A percentile compares a stretch with the other conserved stretches of the same genome.
Conservation (phyloP, 495 filamentous ascomycete genomes). For the Neurospora sublineolata region DNA sequence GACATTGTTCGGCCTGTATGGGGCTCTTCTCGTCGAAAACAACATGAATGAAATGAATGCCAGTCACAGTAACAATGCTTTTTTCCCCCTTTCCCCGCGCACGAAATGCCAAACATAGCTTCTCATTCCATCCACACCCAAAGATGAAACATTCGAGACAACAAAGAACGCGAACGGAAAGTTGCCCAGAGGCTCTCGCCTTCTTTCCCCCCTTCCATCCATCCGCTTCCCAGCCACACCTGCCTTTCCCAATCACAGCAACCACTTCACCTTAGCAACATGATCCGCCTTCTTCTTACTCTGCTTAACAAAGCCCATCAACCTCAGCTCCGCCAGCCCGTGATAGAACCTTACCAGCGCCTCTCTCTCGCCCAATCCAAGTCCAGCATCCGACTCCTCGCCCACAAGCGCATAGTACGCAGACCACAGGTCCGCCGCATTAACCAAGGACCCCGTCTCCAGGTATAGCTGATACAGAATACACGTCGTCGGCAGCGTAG, state of each 20-base stretch:
- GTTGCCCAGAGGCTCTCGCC: neutral
- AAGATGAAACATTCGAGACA: neutral
- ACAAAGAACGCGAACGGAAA: neutral
- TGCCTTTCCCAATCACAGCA: constrained; percentile 8
- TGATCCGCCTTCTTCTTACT: constrained; percentile 90
- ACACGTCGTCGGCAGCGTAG: constrained; percentile 64
- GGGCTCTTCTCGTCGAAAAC: neutral
- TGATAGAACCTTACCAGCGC: constrained; percentile 68
- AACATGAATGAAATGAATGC: neutral
- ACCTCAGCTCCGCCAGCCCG: constrained; percentile 69
- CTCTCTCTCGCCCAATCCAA: constrained; percentile 34
- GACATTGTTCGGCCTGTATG: neutral
- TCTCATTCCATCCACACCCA: neutral
- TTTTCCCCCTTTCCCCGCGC: neutral
- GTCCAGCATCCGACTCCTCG: constrained; percentile 32
- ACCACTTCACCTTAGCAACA: constrained; percentile 60
- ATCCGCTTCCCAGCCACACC: neutral
- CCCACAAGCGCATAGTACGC: constrained; percentile 71
- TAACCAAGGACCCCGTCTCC: constrained; percentile 79
- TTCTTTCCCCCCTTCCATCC: neutral
- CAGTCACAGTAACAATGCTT: constrained; percentile 4
- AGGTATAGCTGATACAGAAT: constrained; percentile 86
- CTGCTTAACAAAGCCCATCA: constrained; percentile 75
- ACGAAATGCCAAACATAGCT: constrained; percentile 1
- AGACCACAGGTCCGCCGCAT: constrained; percentile 79